Percentiles rank a stretch among this genome's conserved stretches.
Conservation (phyloP, 805 yeast species). For the Myxozyma mucilagina region DNA sequence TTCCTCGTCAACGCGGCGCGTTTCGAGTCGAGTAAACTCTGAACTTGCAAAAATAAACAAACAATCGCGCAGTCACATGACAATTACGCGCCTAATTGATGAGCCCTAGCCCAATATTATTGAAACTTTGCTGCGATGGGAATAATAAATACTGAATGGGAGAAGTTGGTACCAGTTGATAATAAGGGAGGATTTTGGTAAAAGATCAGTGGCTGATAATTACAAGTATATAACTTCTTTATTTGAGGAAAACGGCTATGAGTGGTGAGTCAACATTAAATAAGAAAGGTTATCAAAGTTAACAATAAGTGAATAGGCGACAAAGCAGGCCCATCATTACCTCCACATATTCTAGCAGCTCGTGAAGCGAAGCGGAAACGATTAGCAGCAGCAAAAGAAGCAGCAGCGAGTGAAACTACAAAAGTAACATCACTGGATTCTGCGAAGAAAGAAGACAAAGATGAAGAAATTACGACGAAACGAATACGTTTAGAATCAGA, state of each 20-base stretch:
- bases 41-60: background rate
- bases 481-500: background rate
- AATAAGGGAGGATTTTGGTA: too few species aligned
- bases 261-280: background rate
- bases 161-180: too few species aligned
- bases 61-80: background rate
- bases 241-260: background rate
- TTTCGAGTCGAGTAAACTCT: background rate
- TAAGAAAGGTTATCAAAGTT: background rate
- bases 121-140: too few species aligned
- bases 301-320: background rate
- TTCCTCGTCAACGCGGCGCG: too few species aligned
- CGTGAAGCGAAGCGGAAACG: constrained; percentile 20
- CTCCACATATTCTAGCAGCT: constrained; percentile 28
- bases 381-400: constrained; percentile 7
- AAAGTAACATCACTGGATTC: background rate
- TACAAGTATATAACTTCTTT: too few species aligned
- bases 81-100: background rate
- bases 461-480: background rate
- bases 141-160: too few species aligned
- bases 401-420: constrained; percentile 1
- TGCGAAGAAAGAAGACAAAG: background rate
- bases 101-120: background rate
- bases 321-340: constrained; percentile 29
- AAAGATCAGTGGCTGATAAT: too few species aligned